Conservation (phyloP, 345 rosid species). For the Schrenkiella parvula region DNA sequence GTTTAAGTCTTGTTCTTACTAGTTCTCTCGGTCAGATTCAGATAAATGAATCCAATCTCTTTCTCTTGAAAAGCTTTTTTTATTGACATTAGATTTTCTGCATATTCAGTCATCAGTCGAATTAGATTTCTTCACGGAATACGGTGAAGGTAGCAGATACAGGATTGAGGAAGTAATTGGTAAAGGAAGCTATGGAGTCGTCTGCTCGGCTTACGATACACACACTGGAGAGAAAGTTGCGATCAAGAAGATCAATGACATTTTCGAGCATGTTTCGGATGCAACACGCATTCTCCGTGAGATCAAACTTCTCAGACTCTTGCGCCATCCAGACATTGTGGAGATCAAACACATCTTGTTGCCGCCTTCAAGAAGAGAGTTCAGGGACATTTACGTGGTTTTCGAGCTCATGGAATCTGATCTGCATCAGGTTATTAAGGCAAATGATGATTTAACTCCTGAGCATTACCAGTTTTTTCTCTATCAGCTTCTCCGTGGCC, state of each 20-base stretch:
- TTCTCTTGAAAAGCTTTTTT: background rate
- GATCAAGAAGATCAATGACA: conserved; percentile 85
- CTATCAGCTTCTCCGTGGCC: conserved; percentile 91
- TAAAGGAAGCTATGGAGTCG: conserved; percentile 92
- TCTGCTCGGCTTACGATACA: conserved; percentile 82
- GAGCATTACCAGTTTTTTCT: conserved; percentile 91
- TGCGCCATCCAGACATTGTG: conserved; percentile 89
- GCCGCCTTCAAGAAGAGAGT: conserved; percentile 87
- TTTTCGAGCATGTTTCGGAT: conserved; percentile 89
- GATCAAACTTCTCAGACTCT: conserved; percentile 79
- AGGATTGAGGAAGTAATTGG: conserved; percentile 87
- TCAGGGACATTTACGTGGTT: conserved; percentile 83
- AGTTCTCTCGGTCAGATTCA: background rate
- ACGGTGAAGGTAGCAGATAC: conserved; percentile 85
- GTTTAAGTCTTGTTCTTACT: background rate
- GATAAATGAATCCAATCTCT: background rate
- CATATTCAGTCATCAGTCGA: conserved; percentile 60
- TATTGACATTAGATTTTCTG: background rate
- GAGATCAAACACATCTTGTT: conserved; percentile 90
- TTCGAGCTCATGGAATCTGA: conserved; percentile 94
- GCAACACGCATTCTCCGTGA: conserved; percentile 92
- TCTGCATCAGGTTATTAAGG: conserved; percentile 89
- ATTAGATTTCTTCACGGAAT: conserved; percentile 82
- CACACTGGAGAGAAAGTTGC: conserved; percentile 83
- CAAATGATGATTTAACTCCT: conserved; percentile 87